Percentiles rank a stretch among this genome's conserved stretches.
phyloP scores from a whole-genome alignment of 371 early-diverging fungal genomes.

The Mortierella sp. region DNA sequence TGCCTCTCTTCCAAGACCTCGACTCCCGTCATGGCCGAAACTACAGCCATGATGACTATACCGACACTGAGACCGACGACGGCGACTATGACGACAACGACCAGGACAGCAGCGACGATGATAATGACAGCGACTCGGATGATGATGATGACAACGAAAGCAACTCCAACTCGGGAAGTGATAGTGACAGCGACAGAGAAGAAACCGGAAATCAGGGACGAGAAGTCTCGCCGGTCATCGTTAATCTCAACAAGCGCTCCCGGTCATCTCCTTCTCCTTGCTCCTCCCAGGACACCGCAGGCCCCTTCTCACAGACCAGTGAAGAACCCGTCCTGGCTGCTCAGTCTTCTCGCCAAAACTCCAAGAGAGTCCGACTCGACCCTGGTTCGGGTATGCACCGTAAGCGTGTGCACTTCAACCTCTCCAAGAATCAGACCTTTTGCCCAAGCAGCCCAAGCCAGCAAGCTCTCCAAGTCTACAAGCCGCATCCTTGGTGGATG shows the following conservation, averaged over 20 bases:
- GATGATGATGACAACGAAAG: slow-evolving; percentile 10
- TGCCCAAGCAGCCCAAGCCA: too few relatives aligned
- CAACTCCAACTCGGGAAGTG: too few relatives aligned
- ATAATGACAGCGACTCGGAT: slow-evolving; percentile 1
- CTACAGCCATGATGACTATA: not conserved
- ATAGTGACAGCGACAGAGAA: too few relatives aligned
- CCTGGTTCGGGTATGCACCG: not conserved
- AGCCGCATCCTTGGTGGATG: too few relatives aligned
- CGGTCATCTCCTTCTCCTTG: not conserved
- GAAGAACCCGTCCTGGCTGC: slow-evolving; percentile 14
- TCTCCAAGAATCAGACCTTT: slow-evolving; percentile 14
- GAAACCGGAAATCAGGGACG: too few relatives aligned
- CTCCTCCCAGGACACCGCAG: not conserved
- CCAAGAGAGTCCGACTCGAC: slow-evolving; percentile 33
- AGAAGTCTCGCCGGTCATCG: not conserved
- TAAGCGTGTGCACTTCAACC: slow-evolving; percentile 38
- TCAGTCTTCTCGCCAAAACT: slow-evolving; percentile 18
- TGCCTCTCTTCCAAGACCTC: slow-evolving; percentile 8
- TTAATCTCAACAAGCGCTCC: not conserved
- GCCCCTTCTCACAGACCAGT: not conserved
- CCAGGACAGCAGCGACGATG: not conserved
- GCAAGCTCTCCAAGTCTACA: too few relatives aligned
- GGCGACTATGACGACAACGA: slow-evolving; percentile 1
- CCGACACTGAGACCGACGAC: not conserved
- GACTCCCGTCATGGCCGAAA: slow-evolving; percentile 2